These are phyloP conservation scores for Aspergillus incahuasiensis DNA, from an alignment of 495 filamentous ascomycete genomes.

Conservation along the genomic window DNA sequence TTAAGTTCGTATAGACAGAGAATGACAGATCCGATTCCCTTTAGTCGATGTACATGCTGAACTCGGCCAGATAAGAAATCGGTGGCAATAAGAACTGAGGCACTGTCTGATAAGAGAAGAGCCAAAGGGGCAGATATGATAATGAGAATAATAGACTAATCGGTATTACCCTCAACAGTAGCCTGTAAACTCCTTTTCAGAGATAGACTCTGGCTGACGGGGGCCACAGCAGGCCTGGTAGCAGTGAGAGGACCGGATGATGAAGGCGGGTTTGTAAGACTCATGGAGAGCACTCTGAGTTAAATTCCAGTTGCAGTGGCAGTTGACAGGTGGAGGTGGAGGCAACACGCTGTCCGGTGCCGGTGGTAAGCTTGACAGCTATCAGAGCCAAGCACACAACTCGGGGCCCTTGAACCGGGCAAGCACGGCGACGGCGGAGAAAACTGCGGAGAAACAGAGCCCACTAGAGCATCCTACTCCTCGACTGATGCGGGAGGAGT, in stretches of 20 bases:
- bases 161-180: conserved; percentile 69
- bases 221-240: conserved; percentile 35
- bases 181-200: conserved; percentile 71
- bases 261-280: conserved; percentile 53
- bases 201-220: conserved; percentile 51
- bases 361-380: conserved; percentile 12
- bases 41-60: conserved; percentile 22
- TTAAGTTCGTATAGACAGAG: conserved; percentile 7
- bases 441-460: conserved; percentile 4
- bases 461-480: conserved; percentile 13
- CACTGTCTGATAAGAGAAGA: conserved; percentile 11
- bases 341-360: conserved; percentile 8
- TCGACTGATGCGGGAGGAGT: conserved; percentile 10
- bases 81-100: conserved; percentile 13
- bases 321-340: conserved; percentile 4
- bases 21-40: conserved; percentile 2
- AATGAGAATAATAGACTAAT: conserved; percentile 20
- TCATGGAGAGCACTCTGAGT: conserved; percentile 29
- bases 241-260: conserved; percentile 49
- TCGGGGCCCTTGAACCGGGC: conserved; percentile 9
- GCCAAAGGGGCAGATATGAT: conserved; percentile 15
- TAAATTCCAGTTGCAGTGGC: not conserved
- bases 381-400: conserved; percentile 15
- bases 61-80: conserved; percentile 7
- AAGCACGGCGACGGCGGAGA: conserved; percentile 12